Conservation (phyloP, 305 asterid genomes). For the Fraxinus paxiana region DNA sequence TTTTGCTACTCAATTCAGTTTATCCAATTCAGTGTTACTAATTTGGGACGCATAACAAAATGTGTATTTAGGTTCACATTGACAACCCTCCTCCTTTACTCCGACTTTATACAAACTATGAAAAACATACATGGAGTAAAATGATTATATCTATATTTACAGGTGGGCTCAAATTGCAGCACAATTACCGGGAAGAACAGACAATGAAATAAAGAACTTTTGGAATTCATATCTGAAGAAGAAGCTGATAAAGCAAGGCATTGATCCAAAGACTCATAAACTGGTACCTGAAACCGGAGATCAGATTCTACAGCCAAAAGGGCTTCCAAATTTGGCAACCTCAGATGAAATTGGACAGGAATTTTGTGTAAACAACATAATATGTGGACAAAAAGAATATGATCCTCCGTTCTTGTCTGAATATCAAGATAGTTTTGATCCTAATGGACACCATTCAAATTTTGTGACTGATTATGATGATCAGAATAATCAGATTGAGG, state of each 20-base stretch:
- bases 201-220: conserved; percentile 78
- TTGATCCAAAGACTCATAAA: conserved; percentile 78
- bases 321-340: conserved; percentile 29
- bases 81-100: neutral
- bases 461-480: conserved; percentile 25
- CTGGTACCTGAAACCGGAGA: conserved; percentile 25
- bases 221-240: conserved; percentile 81
- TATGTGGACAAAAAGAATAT: conserved; percentile 29
- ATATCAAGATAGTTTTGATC: conserved; percentile 38
- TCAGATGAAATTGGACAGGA: conserved; percentile 10
- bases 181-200: conserved; percentile 83
- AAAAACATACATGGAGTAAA: neutral
- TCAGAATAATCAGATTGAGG: conserved; percentile 24
- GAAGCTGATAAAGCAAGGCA: conserved; percentile 70
- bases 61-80: too few relatives aligned
- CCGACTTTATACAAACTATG: neutral
- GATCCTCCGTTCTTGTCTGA: conserved; percentile 50
- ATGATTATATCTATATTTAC: neutral
- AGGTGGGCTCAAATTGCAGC: conserved; percentile 94
- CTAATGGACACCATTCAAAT: conserved; percentile 22
- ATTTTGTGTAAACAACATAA: conserved; percentile 16
- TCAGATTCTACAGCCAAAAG: conserved; percentile 27
- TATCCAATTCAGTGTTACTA: neutral
- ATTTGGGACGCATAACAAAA: neutral
- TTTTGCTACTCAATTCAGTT: neutral